Evolutionary conservation across 306 rosid genomes (phyloP).

Genomic region (Vigna radiata): DNA sequence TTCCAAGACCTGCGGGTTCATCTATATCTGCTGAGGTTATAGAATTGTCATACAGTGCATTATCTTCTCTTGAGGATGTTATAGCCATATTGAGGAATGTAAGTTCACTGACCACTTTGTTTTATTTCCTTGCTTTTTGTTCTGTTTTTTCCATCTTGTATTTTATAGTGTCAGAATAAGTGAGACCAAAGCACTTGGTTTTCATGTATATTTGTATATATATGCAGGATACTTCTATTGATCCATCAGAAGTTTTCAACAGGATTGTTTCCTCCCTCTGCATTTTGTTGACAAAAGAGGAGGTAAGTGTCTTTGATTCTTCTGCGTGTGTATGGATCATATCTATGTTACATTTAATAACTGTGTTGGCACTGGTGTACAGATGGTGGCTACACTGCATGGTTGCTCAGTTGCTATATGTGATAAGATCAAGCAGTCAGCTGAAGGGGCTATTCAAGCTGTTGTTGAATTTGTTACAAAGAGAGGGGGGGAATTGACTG

Average conservation of each 20-base stretch:
- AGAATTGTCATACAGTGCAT: conserved; percentile 82
- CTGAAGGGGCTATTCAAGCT: conserved; percentile 97
- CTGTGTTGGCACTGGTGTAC: conserved; percentile 39
- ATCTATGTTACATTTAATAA: conserved; percentile 21
- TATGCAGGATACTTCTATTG: conserved; percentile 91
- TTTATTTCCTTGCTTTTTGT: conserved; percentile 14
- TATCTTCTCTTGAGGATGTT: conserved; percentile 94
- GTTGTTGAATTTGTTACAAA: conserved; percentile 81
- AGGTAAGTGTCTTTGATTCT: conserved; percentile 57
- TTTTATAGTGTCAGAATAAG: conserved; percentile 40
- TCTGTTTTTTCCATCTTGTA: conserved; percentile 12
- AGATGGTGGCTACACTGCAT: conserved; percentile 88
- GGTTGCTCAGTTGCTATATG: conserved; percentile 87
- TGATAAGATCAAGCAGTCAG: conserved; percentile 92
- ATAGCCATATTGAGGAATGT: conserved; percentile 94
- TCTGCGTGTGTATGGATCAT: not conserved
- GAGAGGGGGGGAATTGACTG: conserved; percentile 82
- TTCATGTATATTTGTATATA: conserved; percentile 31
- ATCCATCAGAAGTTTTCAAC: conserved; percentile 98
- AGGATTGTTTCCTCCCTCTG: conserved; percentile 89
- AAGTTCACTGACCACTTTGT: conserved; percentile 51
- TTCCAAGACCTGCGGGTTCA: conserved; percentile 81
- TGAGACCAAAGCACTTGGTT: conserved; percentile 44
- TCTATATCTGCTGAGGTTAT: conserved; percentile 66
- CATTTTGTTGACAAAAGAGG: conserved; percentile 79